Conservation (phyloP, 176 grass and related monocot species). For the Triticum timopheevii region DNA sequence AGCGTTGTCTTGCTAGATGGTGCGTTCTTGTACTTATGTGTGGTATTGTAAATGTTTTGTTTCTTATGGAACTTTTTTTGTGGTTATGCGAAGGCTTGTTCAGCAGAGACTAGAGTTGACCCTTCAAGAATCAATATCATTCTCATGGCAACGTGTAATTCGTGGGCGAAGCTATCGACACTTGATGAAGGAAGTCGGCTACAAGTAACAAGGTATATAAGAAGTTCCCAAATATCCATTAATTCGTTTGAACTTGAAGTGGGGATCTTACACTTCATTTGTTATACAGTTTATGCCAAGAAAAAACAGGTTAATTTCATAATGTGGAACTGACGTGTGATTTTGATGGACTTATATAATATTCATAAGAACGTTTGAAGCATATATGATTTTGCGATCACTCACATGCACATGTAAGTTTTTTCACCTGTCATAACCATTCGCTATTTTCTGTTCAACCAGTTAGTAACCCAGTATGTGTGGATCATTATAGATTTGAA, state of each 20-base stretch:
- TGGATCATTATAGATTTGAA: background rate
- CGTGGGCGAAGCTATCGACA: conserved; percentile 86
- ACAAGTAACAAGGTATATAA: conserved; percentile 64
- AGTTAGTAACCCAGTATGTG: background rate
- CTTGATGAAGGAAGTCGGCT: conserved; percentile 89
- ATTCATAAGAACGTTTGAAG: conserved; percentile 20
- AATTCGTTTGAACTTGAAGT: conserved; percentile 8
- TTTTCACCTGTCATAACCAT: conserved; percentile 8
- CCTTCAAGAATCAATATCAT: conserved; percentile 61
- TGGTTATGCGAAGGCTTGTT: conserved; percentile 65
- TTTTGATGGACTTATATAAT: background rate
- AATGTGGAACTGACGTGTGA: background rate
- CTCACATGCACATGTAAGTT: conserved; percentile 37
- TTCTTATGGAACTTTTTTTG: background rate
- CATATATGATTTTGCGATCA: background rate
- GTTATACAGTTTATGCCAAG: background rate
- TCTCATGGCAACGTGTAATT: conserved; percentile 74
- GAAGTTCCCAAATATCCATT: background rate
- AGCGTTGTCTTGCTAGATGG: conserved; percentile 94
- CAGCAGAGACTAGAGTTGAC: conserved; percentile 77
- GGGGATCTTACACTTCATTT: conserved; percentile 10
- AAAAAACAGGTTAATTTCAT: background rate
- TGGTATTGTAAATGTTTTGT: background rate
- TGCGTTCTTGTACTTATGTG: conserved; percentile 28
- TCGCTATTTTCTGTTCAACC: conserved; percentile 2